phyloP scores from a whole-genome alignment of 2,329 filamentous ascomycete species.

The Clarireedia homoeocarpa region DNA sequence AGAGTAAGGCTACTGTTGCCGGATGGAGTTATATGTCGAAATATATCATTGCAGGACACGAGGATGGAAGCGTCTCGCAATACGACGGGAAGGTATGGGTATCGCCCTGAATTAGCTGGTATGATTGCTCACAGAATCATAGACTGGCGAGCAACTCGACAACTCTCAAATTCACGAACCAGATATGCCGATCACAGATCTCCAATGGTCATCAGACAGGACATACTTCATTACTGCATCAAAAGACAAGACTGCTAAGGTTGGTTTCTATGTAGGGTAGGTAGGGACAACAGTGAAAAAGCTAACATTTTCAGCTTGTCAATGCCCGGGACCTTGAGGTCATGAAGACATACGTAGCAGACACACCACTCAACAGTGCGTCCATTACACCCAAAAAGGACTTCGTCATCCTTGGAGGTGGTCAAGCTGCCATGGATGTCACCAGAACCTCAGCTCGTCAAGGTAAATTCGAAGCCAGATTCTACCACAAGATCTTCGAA shows the following conservation, averaged over 20 bases:
- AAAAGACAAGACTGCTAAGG: conserved; percentile 96
- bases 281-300: not conserved
- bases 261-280: conserved; percentile 31
- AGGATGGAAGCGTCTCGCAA: conserved; percentile 85
- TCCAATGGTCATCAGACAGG: conserved; percentile 89
- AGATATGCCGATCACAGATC: conserved; percentile 69
- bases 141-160: conserved; percentile 74
- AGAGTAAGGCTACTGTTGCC: conserved; percentile 95
- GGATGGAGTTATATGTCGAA: conserved; percentile 92
- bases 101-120: not conserved
- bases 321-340: conserved; percentile 80
- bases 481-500: conserved; percentile 99
- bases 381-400: conserved; percentile 93
- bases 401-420: conserved; percentile 95
- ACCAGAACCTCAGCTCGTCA: conserved; percentile 83
- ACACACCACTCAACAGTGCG: conserved; percentile 95
- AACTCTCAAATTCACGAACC: conserved; percentile 81
- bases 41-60: conserved; percentile 96
- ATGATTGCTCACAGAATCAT: conserved; percentile 14
- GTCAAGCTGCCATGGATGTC: conserved; percentile 98
- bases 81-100: conserved; percentile 76
- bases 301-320: conserved; percentile 51
- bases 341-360: conserved; percentile 84
- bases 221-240: conserved; percentile 98
- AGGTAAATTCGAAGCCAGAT: conserved; percentile 98